Base-by-base conservation (phyloP, 179 eudicot species). In the Gypsophila paniculata region DNA sequence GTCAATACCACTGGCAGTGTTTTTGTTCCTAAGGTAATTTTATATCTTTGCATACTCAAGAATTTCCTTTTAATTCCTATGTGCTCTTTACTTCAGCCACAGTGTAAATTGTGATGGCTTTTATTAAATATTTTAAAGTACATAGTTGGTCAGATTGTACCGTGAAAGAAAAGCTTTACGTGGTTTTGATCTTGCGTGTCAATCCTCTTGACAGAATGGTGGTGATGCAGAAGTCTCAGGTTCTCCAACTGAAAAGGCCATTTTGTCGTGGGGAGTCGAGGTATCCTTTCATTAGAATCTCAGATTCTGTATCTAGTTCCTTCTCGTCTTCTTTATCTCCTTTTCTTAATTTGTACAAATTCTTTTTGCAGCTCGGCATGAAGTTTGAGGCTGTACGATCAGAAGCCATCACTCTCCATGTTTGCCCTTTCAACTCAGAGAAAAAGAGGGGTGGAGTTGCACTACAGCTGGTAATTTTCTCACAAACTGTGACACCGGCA, bases 371-470 rank as follows among this genome's bases (percentile, higher is more conserved):
- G 98, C 61, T 91, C 73, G 98, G 93, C 71, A 89, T 93, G 98
- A 86, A 85, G 22, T 93, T 93, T 79, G 88, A 91, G 75, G 65
- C 62, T 32, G 82, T 89, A 76, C 85, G 84, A 75, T 84, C 96
- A 65, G 84, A 89, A 77, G 83, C 93, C 53, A 81, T 81, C 19
- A 61, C 86, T 76, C 83, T 93, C 42, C 88, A 91, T 76, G 98
- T 88, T 57, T 87, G 82, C 72, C 96, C 98, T 55, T 93, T 93
- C 78, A 93, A 91, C 72, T 93, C 96, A 14, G 87, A 85, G 82
- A 93, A 89, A 74, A 93, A 93, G 82, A 80, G 90, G 79, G 98
- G 96, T 12, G 98, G 96, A 79, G 86, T 93, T 75, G 98, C 97
- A 59, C 54, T 93, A 73, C 86, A 76, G 65, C 80, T 71, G 96